A percentile compares a stretch with the other conserved stretches of the same genome.
phyloP scores from a whole-genome alignment of 805 yeast genomes.

The Nakazawaea ambrosiae region DNA sequence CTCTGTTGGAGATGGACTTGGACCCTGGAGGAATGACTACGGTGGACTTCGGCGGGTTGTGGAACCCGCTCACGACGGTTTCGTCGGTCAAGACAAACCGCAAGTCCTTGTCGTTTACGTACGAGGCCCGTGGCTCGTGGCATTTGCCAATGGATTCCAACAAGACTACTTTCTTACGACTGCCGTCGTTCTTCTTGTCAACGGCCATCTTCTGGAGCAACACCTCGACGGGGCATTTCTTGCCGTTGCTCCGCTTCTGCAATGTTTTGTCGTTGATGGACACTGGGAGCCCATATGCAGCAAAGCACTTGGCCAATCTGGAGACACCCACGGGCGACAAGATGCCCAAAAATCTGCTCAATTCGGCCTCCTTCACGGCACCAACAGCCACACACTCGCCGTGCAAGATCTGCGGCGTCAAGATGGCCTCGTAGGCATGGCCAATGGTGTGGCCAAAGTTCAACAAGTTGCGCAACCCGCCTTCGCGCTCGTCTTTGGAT shows the following conservation, averaged over 20 bases:
- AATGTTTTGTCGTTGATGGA: conserved; percentile 68
- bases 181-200: conserved; percentile 94
- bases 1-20: conserved; percentile 94
- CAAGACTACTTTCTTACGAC: conserved; percentile 79
- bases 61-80: conserved; percentile 56
- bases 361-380: conserved; percentile 89
- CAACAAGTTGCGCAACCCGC: conserved; percentile 83
- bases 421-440: conserved; percentile 96
- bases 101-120: conserved; percentile 73
- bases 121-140: conserved; percentile 81
- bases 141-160: conserved; percentile 84
- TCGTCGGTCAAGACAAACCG: conserved; percentile 81
- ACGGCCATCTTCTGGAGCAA: conserved; percentile 84
- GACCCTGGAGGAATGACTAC: conserved; percentile 89
- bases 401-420: conserved; percentile 93
- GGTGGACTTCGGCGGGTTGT: conserved; percentile 27
- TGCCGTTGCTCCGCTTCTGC: conserved; percentile 59
- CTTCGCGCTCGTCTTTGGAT: conserved; percentile 89
- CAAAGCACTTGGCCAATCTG: conserved; percentile 72
- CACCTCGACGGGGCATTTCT: conserved; percentile 68
- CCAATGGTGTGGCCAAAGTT: conserved; percentile 98
- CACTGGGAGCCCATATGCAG: conserved; percentile 82
- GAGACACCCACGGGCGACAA: conserved; percentile 92
- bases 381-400: conserved; percentile 99
- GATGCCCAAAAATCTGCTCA: conserved; percentile 85